Base-by-base conservation (phyloP, 257 asterid genomes). In the Nicotiana undulata region DNA sequence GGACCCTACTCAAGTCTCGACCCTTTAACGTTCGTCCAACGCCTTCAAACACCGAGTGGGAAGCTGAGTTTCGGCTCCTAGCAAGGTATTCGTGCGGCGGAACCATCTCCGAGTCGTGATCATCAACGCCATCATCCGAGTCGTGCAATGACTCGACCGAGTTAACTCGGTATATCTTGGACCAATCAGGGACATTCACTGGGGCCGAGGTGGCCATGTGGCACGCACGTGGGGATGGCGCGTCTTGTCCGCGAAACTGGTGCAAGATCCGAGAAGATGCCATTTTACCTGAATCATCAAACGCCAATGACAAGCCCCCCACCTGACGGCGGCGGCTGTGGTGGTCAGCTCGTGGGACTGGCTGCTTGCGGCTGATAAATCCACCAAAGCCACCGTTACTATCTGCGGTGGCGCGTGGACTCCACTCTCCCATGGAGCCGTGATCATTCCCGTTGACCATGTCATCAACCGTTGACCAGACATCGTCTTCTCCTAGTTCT, bases 11-110 rank as follows among this genome's bases (percentile, higher is more conserved):
- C 93, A 92, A 0, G 70, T 93, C 98, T 24, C 98, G 88, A 0
- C 98, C 98, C 87, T 94, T 94, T 8, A 94, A 89, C 0, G 98
- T 94, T 0, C 98, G 85, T 0, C 98, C 98, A n/a, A 89, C 95
- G 0, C 98, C 98, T 76, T 90, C 98, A 3, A 91, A 91, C 20
- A 89, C 96, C 6, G 96, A 93, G 81, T 89, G 85, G 0, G 94
- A 87, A 0, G 91, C 92, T 12, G 75, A 49, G 49, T 77, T 84
- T 28, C 93, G 82, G 85, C 92, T 84, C 13, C 92, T 88, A 3
- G 91, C 91, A 0, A 92, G 24, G 82, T 93, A 92, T 63, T 90
- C 98, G 63, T 94, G 98, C 0, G 98, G 97, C 0, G 98, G 98
- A n/a, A 93, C 84, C 20, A 91, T 11, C 28, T 89, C 91, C 12